Conservation (phyloP, 2,329 filamentous ascomycete species). For the Exophiala sideris region DNA sequence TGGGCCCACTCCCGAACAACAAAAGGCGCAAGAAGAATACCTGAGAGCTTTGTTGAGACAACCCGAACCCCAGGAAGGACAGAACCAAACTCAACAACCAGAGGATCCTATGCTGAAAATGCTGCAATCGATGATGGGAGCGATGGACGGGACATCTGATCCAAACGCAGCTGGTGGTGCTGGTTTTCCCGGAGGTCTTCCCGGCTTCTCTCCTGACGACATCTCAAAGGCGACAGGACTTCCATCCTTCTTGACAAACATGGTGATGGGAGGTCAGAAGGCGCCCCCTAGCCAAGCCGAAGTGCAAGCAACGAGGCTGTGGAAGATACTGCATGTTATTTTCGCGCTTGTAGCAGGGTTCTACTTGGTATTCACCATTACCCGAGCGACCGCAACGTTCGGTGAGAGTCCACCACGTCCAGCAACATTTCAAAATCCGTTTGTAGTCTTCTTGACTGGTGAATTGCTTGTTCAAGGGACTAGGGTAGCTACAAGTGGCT, state of each 20-base stretch:
- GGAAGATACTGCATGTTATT: constrained; percentile 57
- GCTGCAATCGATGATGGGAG: constrained; percentile 51
- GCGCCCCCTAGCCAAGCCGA: constrained; percentile 38
- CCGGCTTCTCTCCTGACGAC: constrained; percentile 26
- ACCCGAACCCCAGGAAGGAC: constrained; percentile 24
- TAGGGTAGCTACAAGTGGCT: constrained; percentile 33
- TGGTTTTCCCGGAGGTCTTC: constrained; percentile 7
- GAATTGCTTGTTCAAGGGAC: constrained; percentile 42
- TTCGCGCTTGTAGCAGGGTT: constrained; percentile 56
- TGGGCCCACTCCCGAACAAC: constrained; percentile 29
- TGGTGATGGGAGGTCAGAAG: constrained; percentile 37
- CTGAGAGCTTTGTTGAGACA: constrained; percentile 29
- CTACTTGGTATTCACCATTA: constrained; percentile 46
- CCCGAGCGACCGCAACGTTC: constrained; percentile 37
- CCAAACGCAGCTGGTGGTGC: constrained; percentile 13
- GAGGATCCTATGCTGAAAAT: constrained; percentile 55
- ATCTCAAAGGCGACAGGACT: constrained; percentile 29
- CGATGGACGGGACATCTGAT: constrained; percentile 21
- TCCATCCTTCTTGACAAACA: constrained; percentile 35
- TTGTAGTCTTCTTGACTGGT: constrained; percentile 45
- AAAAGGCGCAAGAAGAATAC: constrained; percentile 42
- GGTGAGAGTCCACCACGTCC: constrained; percentile 42
- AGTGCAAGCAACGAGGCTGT: constrained; percentile 40
- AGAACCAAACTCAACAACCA: constrained; percentile 36
- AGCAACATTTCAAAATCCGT: constrained; percentile 44